Evolutionary conservation across 108 stramenopile species (phyloP).

Genomic region (Nitzschia sp.): DNA sequence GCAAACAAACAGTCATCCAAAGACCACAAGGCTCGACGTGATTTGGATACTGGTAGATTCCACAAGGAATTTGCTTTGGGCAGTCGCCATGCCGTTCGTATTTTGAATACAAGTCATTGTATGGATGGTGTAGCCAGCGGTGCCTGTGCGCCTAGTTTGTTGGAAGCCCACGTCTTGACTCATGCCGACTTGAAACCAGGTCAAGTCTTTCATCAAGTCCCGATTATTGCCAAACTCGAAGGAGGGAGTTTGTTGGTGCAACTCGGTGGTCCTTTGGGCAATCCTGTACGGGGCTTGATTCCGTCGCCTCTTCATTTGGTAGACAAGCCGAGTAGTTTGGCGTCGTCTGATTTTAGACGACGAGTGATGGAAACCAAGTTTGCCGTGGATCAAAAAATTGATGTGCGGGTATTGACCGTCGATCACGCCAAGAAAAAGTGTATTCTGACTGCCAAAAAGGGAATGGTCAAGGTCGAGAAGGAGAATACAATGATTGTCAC

Average conservation of each 20-base stretch:
- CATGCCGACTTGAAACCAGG: constrained; percentile 75
- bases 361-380: constrained; percentile 71
- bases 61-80: constrained; percentile 75
- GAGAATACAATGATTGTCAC: constrained; percentile 34
- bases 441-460: constrained; percentile 80
- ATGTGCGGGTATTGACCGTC: constrained; percentile 74
- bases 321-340: constrained; percentile 36
- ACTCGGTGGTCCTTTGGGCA: constrained; percentile 45
- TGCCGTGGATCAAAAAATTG: constrained; percentile 71
- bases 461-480: constrained; percentile 56
- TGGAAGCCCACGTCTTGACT: constrained; percentile 79
- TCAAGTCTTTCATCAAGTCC: constrained; percentile 69
- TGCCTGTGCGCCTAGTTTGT: constrained; percentile 69
- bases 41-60: constrained; percentile 58
- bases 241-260: constrained; percentile 72
- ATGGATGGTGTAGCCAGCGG: constrained; percentile 82
- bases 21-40: constrained; percentile 18
- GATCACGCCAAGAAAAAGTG: constrained; percentile 63
- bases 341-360: constrained; percentile 58
- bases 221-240: constrained; percentile 56
- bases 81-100: constrained; percentile 64
- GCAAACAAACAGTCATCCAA: constrained; percentile 27
- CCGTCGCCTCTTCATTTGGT: constrained; percentile 66
- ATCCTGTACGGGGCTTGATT: constrained; percentile 70
- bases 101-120: constrained; percentile 63